These are phyloP conservation scores for Dothideomycetes sp. DNA, from an alignment of 2,329 filamentous ascomycete genomes.

Conservation along the genomic window DNA sequence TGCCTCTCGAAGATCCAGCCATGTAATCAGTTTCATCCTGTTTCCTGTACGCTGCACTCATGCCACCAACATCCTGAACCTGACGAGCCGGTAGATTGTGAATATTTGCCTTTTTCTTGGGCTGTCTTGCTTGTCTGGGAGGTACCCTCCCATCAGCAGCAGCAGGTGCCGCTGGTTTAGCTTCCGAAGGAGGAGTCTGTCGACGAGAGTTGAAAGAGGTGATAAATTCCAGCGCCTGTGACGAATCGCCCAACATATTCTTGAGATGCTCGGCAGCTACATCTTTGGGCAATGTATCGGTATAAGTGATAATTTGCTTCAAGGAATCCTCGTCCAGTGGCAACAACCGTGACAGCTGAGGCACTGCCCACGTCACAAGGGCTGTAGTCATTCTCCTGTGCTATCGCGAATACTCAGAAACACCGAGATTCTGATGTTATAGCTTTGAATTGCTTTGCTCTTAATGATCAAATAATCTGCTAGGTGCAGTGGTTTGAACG, in stretches of 20 bases:
- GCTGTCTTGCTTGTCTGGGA: slow-evolving; percentile 20
- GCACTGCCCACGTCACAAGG: slow-evolving; percentile 45
- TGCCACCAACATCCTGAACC: slow-evolving; percentile 52
- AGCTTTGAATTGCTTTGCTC: too few species aligned
- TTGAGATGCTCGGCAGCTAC: slow-evolving; percentile 77
- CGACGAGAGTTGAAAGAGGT: slow-evolving; percentile 63
- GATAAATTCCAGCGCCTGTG: slow-evolving; percentile 64
- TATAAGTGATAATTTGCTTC: slow-evolving; percentile 75
- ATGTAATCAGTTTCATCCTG: slow-evolving; percentile 68
- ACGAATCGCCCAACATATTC: slow-evolving; percentile 78
- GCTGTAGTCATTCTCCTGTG: slow-evolving; percentile 22
- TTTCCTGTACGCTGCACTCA: slow-evolving; percentile 63
- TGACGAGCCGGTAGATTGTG: slow-evolving; percentile 32
- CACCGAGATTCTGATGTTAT: too few species aligned
- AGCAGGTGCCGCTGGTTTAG: slow-evolving; percentile 14
- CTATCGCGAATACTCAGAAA: too few species aligned
- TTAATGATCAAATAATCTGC: too few species aligned
- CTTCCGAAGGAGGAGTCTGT: slow-evolving; percentile 26
- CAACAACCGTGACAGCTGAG: slow-evolving; percentile 69
- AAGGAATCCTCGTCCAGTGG: slow-evolving; percentile 79
- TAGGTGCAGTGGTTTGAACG: too few species aligned
- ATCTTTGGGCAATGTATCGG: slow-evolving; percentile 62
- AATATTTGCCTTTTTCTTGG: slow-evolving; percentile 35
- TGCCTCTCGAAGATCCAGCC: slow-evolving; percentile 32
- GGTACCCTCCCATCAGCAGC: slow-evolving; percentile 19